A percentile compares a stretch with the other conserved stretches of the same genome.
Evolutionary conservation across 1,139 yeast genomes (phyloP).

Genomic region (Casaregolazyma lundiana): DNA sequence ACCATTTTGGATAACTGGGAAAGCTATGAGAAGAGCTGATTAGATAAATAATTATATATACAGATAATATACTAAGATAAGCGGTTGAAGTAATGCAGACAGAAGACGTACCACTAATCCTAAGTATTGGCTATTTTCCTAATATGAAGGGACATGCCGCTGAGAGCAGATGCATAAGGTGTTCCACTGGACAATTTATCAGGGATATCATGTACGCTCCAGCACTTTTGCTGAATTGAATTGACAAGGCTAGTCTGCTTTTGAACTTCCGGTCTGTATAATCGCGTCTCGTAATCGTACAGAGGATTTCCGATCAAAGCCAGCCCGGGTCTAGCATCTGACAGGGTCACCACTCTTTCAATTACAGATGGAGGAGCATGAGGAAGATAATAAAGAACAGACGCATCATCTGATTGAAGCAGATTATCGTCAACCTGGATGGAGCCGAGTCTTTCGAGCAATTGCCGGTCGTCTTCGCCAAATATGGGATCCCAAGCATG

Average conservation of each 20-base stretch:
- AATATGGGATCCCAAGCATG: conserved; percentile 67
- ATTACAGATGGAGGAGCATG: conserved; percentile 69
- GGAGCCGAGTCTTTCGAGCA: conserved; percentile 30
- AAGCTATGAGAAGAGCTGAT: conserved; percentile 44
- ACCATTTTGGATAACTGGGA: conserved; percentile 94
- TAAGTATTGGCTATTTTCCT: not conserved
- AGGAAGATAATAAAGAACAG: conserved; percentile 53
- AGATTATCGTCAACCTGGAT: conserved; percentile 24
- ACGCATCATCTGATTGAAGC: conserved; percentile 9
- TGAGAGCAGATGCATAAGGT: conserved; percentile 3
- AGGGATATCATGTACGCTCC: conserved; percentile 4
- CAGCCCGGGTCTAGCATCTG: conserved; percentile 30
- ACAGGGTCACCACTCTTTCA: conserved; percentile 38
- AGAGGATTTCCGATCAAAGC: conserved; percentile 32
- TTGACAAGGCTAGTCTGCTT: not conserved
- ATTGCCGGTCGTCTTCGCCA: conserved; percentile 39
- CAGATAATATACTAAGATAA: not conserved
- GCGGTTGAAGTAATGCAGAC: not conserved
- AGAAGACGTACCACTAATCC: not conserved
- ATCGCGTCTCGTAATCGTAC: conserved; percentile 24
- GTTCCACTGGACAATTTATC: not conserved
- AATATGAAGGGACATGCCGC: conserved; percentile 5
- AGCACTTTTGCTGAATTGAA: not conserved
- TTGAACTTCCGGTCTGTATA: conserved; percentile 9
- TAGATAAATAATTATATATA: not conserved